Evolutionary conservation across 179 eudicot genomes (phyloP), one percentile per base, ranked within the genome.

Genomic region (Monotropa hypopitys): DNA sequence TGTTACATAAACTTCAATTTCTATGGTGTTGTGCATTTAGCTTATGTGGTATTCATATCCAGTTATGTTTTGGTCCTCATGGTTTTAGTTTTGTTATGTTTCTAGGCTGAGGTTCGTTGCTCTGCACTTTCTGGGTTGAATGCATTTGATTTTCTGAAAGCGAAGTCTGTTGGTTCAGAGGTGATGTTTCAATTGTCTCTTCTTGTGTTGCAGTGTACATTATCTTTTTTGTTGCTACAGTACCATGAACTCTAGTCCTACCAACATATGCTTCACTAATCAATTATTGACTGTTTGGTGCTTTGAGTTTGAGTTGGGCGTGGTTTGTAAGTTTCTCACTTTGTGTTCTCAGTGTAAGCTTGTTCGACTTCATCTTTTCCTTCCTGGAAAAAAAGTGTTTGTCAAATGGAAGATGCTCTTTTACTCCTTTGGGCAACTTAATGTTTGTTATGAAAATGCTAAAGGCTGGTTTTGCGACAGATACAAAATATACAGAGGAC

Each of bases 71-170:
- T 43, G 53, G 71, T 42, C 28, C 40, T 71, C 43, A 40, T 54
- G 77, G 5, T 84, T 78, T 23, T 82, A 26, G 16, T 53, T 46
- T 16, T 49, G 8, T 38, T 12, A n/a, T 66, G 40, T 56, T 49
- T 59, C 40, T 61, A 84, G 89, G 95, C 93, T 40, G 95, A 87
- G 84, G 76, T 95, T 82, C 89, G 96, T 21, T 90, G 90, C 61
- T 75, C 85, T 59, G 83, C 88, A 18, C 85, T 95, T 49, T 51
- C 77, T 54, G 85, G 88, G 78, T 84, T 95, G 80, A 91, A 93
- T 84, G 83, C 83, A 11, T 84, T 80, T 71, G 77, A 77, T 67
- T 67, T 86, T 84, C 70, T 89, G 74, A 87, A 77, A 59, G 87
- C 80, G 51, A 82, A 84, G 65, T 81, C 81, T 57, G 82, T 72